Percentiles rank a stretch among this genome's conserved stretches.
Evolutionary conservation across 2,329 filamentous ascomycete species (phyloP).

Genomic region (Microcyclospora tardicrescens): DNA sequence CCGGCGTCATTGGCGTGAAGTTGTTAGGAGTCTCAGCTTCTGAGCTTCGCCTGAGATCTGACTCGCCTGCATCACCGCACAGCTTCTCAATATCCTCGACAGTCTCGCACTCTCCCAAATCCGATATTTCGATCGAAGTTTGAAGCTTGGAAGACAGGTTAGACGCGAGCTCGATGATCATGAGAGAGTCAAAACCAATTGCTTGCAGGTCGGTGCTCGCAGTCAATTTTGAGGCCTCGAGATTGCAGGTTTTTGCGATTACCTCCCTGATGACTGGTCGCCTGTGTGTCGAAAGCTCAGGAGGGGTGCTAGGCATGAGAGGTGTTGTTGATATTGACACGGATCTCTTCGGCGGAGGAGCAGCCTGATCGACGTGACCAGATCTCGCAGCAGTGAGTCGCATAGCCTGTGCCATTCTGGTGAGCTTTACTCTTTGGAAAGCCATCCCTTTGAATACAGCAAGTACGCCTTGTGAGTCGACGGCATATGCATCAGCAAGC

Average conservation of each 20-base stretch:
- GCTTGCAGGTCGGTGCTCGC: constrained; percentile 4
- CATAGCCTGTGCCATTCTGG: constrained; percentile 4
- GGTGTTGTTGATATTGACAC: no score
- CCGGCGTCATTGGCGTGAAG: no score
- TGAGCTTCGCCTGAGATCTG: no score
- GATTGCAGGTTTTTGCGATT: no score
- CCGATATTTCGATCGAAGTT: constrained; percentile 3
- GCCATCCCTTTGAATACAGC: constrained; percentile 8
- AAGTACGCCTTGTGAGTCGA: constrained; percentile 4
- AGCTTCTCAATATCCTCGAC: constrained; percentile 7
- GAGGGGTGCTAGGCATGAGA: no score
- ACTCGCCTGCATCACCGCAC: no score
- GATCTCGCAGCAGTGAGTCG: constrained; percentile 4
- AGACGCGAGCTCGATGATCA: constrained; percentile 8
- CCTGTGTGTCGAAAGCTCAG: no score
- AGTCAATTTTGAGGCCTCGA: constrained; percentile 1
- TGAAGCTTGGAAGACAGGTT: constrained; percentile 4
- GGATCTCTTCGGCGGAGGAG: no score
- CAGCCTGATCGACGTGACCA: no score
- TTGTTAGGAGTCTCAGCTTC: no score
- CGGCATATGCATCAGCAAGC: constrained; percentile 6
- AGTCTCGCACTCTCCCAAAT: constrained; percentile 5
- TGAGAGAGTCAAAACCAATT: constrained; percentile 8
- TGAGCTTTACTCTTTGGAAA: constrained; percentile 5
- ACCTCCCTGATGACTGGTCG: no score